Evolutionary conservation across 192 early-diverging fungal genomes (phyloP).

Genomic region (Umbelopsis sp.): DNA sequence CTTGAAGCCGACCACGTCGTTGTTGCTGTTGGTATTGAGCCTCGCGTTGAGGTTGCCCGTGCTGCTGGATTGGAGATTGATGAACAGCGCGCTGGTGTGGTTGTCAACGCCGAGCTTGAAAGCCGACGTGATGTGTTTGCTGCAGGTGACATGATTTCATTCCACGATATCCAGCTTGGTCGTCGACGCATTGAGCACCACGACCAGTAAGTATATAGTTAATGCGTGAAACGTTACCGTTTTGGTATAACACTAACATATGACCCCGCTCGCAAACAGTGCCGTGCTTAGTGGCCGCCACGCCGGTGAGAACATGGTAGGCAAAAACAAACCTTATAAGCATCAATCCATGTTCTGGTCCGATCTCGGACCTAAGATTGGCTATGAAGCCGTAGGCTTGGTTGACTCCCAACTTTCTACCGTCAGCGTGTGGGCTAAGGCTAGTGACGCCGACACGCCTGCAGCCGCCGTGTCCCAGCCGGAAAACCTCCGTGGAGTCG

Average conservation of each 20-base stretch:
- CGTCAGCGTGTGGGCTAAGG: conserved; percentile 64
- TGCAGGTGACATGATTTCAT: conserved; percentile 67
- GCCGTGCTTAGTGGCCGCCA: conserved; percentile 62
- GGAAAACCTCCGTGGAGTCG: conserved; percentile 32
- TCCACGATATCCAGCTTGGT: conserved; percentile 65
- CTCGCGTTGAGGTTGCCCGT: conserved; percentile 58
- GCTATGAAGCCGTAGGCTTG: conserved; percentile 67
- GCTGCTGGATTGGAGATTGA: conserved; percentile 66
- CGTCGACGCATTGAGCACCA: conserved; percentile 71
- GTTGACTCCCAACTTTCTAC: conserved; percentile 60
- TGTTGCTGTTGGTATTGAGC: conserved; percentile 63
- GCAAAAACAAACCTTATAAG: conserved; percentile 51
- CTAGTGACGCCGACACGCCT: conserved; percentile 38
- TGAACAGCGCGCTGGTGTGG: conserved; percentile 57
- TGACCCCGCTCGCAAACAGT: neutral
- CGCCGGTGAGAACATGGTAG: conserved; percentile 65
- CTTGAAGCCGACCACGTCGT: conserved; percentile 62
- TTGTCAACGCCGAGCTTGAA: conserved; percentile 68
- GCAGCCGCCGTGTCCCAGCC: conserved; percentile 33
- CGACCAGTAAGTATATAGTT: conserved; percentile 44
- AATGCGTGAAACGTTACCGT: neutral
- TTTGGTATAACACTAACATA: neutral
- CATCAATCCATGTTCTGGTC: conserved; percentile 72
- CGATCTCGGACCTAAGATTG: conserved; percentile 59
- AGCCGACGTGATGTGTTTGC: conserved; percentile 63